Base-by-base conservation (phyloP, 176 grass and related monocot species). In the Poa pratensis region DNA sequence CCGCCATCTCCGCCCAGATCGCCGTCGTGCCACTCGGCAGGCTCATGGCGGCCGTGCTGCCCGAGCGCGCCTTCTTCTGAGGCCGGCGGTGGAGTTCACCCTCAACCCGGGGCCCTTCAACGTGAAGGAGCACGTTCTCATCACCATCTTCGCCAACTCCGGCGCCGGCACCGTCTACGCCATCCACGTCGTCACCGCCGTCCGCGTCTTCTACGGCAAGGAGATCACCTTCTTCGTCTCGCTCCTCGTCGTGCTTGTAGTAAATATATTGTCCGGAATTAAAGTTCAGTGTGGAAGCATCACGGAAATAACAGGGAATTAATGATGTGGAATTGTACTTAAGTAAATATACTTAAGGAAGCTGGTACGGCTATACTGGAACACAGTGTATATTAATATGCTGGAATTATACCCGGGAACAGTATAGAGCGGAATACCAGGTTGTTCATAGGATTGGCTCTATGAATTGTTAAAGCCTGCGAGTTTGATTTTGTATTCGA, bases 61-160 rank as follows among this genome's bases (percentile, higher is more conserved):
- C 95, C 0, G 26, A 65, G 4, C 76, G 83, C 0, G 32, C 70
- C 15, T 87, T 97, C 75, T 84, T 97, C 79, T 39, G 85, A 2
- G 93, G 93, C 6, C 79, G 54, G 6, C 69, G 30, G 0, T 95
- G 77, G 87, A 97, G 90, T 95, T 97, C 86, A 90, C 85, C 2
- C 90, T 97, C 69, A 97, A 97, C 86, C 92, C 92, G 12, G 91
- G 92, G 0, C 95, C 92, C 1, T 97, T 97, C 89, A 97, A 95
- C 82, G 88, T 97, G 2, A 97, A 97, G 84, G 95, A 97, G 87
- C 95, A 97, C 76, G 95, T 97, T 30, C 81, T 97, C 28, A 88
- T 97, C 76, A 97, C 95, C 89, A 97, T 97, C 86, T 97, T 97
- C 67, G 95, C 95, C 76, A 97, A 97, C 82, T 88, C 95, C 75